Evolutionary conservation across 2,329 filamentous ascomycete species (phyloP).

Genomic region (Penicillium sp.): DNA sequence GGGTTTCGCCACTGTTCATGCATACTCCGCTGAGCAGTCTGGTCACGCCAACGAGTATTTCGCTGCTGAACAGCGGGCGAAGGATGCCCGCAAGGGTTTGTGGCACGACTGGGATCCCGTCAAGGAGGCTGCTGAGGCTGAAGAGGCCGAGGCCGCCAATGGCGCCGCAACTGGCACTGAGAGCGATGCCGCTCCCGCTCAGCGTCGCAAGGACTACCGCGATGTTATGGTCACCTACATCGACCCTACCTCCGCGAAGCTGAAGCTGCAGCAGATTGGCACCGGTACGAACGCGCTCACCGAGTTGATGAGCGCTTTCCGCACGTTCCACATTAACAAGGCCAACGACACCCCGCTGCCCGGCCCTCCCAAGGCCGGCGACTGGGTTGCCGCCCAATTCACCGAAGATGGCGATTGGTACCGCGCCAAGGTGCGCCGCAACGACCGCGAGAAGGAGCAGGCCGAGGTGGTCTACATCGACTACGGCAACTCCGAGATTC

Average conservation of each 20-base stretch:
- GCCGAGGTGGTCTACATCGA: conserved; percentile 93
- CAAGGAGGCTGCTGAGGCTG: conserved; percentile 68
- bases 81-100: conserved; percentile 81
- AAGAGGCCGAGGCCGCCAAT: conserved; percentile 47
- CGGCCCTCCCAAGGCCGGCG: conserved; percentile 81
- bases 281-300: conserved; percentile 81
- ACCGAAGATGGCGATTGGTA: conserved; percentile 91
- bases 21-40: conserved; percentile 93
- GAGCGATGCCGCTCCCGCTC: conserved; percentile 49
- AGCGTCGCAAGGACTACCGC: conserved; percentile 83
- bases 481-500: conserved; percentile 89
- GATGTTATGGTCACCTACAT: conserved; percentile 92
- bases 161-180: conserved; percentile 56
- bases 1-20: conserved; percentile 86
- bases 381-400: conserved; percentile 89
- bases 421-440: conserved; percentile 83
- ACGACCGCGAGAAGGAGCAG: conserved; percentile 85
- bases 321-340: conserved; percentile 82
- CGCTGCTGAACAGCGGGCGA: conserved; percentile 82
- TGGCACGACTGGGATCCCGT: conserved; percentile 96
- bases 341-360: conserved; percentile 73
- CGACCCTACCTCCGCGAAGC: conserved; percentile 69
- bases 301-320: conserved; percentile 86
- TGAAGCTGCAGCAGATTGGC: conserved; percentile 91
- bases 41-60: conserved; percentile 86